phyloP scores from a whole-genome alignment of 2,329 filamentous ascomycete species.

The Rasamsonia emersonii region DNA sequence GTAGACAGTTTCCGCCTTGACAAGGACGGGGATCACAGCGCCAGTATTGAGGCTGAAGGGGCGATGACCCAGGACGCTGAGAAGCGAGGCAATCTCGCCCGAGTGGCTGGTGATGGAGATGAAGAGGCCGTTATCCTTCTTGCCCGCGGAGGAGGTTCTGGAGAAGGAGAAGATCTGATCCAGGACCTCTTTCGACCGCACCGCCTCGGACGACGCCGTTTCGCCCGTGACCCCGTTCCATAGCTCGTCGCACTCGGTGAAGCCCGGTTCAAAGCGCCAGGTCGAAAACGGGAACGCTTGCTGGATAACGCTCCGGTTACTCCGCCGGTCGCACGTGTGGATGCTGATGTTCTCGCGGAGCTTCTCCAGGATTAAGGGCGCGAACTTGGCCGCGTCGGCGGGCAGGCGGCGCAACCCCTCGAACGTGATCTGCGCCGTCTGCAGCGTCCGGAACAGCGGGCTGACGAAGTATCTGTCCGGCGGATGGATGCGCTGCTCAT shows the following conservation, averaged over 20 bases:
- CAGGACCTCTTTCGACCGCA: conserved; percentile 35
- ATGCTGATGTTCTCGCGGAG: conserved; percentile 50
- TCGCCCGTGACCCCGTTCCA: conserved; percentile 45
- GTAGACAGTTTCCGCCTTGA: conserved; percentile 31
- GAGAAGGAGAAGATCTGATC: conserved; percentile 41
- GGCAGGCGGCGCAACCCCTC: conserved; percentile 36
- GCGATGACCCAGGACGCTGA: conserved; percentile 38
- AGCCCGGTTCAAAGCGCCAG: conserved; percentile 44
- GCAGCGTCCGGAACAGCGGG: conserved; percentile 48
- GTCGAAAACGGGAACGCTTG: conserved; percentile 37
- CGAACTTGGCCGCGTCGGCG: conserved; percentile 31
- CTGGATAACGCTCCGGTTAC: conserved; percentile 39
- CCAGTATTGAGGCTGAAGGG: conserved; percentile 40
- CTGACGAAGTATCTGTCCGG: conserved; percentile 48
- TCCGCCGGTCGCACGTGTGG: conserved; percentile 53
- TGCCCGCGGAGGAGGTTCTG: conserved; percentile 1
- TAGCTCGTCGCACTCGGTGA: conserved; percentile 45
- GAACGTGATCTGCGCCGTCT: conserved; percentile 49
- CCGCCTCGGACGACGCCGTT: conserved; percentile 39
- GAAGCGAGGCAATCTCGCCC: conserved; percentile 46
- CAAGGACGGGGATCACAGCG: conserved; percentile 42
- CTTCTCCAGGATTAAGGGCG: conserved; percentile 47
- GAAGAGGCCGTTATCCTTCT: conserved; percentile 33
- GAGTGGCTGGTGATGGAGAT: conserved; percentile 51
- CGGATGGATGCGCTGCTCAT: conserved; percentile 39